Percentiles rank a stretch among this genome's conserved stretches.
phyloP scores from a whole-genome alignment of 2,329 filamentous ascomycete genomes.

The Penicillium vulpinum region DNA sequence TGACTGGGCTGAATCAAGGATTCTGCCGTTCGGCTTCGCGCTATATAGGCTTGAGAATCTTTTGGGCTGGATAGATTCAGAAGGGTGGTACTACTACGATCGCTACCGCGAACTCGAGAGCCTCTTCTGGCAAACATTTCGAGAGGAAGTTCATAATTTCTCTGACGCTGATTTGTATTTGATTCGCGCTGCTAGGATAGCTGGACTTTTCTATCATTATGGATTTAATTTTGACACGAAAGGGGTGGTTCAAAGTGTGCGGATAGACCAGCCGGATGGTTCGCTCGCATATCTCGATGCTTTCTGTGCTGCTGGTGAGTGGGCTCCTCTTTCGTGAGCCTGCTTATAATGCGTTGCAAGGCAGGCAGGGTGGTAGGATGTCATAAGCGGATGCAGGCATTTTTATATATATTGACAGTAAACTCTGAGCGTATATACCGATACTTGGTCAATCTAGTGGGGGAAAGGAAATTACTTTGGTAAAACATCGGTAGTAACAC shows the following conservation, averaged over 20 bases:
- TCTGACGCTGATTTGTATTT: slow-evolving; percentile 15
- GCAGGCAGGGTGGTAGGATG: too few species aligned
- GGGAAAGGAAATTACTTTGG: too few species aligned
- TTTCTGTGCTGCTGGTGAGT: slow-evolving; percentile 18
- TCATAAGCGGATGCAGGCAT: too few species aligned
- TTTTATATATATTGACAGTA: too few species aligned
- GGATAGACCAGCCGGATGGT: slow-evolving; percentile 14
- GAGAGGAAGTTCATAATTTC: slow-evolving; percentile 12
- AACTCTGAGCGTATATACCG: too few species aligned
- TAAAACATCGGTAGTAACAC: too few species aligned
- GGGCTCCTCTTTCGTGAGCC: slow-evolving; percentile 11
- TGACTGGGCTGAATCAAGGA: slow-evolving; percentile 24
- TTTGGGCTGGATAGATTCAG: slow-evolving; percentile 19
- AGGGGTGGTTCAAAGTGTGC: slow-evolving; percentile 15
- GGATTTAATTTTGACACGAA: slow-evolving; percentile 17
- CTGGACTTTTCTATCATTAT: slow-evolving; percentile 20
- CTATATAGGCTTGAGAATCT: slow-evolving; percentile 23
- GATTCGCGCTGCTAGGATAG: slow-evolving; percentile 15
- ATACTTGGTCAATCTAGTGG: too few species aligned
- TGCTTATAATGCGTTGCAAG: neutral
- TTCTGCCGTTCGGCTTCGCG: slow-evolving; percentile 28
- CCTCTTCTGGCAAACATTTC: slow-evolving; percentile 18
- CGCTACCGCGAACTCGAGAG: slow-evolving; percentile 11
- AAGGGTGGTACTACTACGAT: slow-evolving; percentile 18
- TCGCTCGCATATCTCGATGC: slow-evolving; percentile 22